Evolutionary conservation across 768 basidiomycete genomes (phyloP).

Genomic region (Mycena amicta): DNA sequence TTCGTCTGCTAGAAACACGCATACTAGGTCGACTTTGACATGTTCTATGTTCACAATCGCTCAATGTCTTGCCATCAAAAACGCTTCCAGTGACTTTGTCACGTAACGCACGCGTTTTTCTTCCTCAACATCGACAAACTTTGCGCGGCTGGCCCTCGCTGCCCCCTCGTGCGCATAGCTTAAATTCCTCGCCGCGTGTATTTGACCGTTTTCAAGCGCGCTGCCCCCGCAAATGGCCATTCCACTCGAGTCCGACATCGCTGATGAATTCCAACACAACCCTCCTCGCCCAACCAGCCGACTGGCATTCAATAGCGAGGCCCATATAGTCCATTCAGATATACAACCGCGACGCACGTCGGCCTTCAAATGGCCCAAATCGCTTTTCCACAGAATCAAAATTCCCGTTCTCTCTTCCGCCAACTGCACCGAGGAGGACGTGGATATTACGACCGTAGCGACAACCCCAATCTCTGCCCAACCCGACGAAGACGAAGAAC

Average conservation of each 20-base stretch:
- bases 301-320: constrained; percentile 44
- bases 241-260: constrained; percentile 20
- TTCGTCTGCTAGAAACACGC: constrained; percentile 53
- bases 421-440: constrained; percentile 10
- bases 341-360: not conserved
- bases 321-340: constrained; percentile 1
- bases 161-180: not conserved
- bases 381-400: constrained; percentile 21
- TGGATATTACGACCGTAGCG: constrained; percentile 24
- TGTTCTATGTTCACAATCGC: not conserved
- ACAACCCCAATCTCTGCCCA: constrained; percentile 15
- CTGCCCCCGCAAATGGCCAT: not conserved
- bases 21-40: constrained; percentile 23
- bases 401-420: constrained; percentile 3
- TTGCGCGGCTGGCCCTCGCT: not conserved
- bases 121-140: not conserved
- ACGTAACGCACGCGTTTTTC: not conserved
- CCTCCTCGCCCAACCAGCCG: constrained; percentile 52
- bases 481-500: constrained; percentile 16
- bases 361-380: constrained; percentile 21
- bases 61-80: not conserved
- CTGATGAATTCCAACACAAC: constrained; percentile 15
- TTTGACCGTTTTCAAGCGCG: not conserved
- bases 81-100: not conserved
- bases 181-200: not conserved